Percentiles rank a stretch among this genome's conserved stretches.
phyloP scores from a whole-genome alignment of 2,329 filamentous ascomycete genomes.

The Cordyceps fumosorosea region DNA sequence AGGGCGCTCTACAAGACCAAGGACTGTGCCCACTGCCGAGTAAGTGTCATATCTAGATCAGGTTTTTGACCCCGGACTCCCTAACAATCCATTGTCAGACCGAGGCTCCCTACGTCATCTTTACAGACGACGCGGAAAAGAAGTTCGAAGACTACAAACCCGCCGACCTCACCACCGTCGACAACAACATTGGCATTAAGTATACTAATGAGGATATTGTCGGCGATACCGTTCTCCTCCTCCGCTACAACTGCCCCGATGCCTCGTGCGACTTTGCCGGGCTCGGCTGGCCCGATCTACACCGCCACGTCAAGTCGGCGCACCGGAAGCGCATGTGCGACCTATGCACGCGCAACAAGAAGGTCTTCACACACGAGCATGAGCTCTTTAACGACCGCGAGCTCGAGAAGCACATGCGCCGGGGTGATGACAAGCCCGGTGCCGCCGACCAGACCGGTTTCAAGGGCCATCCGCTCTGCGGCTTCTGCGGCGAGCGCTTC shows the following conservation, averaged over 20 bases:
- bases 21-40: constrained; percentile 91
- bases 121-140: constrained; percentile 79
- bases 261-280: constrained; percentile 73
- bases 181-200: constrained; percentile 83
- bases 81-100: constrained; percentile 36
- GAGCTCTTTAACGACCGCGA: constrained; percentile 79
- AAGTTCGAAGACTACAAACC: constrained; percentile 76
- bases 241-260: constrained; percentile 94
- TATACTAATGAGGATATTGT: constrained; percentile 87
- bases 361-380: constrained; percentile 97
- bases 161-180: constrained; percentile 66
- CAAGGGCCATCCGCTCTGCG: constrained; percentile 89
- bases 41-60: constrained; percentile 37
- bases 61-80: background rate
- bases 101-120: constrained; percentile 75
- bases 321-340: constrained; percentile 91
- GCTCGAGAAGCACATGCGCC: constrained; percentile 79
- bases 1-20: constrained; percentile 94
- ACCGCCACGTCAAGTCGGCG: constrained; percentile 70
- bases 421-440: constrained; percentile 85
- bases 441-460: constrained; percentile 91
- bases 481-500: constrained; percentile 85
- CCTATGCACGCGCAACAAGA: constrained; percentile 87
- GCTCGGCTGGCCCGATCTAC: constrained; percentile 51
- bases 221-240: constrained; percentile 78